Evolutionary conservation across 1,139 yeast species (phyloP), one percentile per base, ranked within the genome.

Genomic region (Sugiyamaella novakii): DNA sequence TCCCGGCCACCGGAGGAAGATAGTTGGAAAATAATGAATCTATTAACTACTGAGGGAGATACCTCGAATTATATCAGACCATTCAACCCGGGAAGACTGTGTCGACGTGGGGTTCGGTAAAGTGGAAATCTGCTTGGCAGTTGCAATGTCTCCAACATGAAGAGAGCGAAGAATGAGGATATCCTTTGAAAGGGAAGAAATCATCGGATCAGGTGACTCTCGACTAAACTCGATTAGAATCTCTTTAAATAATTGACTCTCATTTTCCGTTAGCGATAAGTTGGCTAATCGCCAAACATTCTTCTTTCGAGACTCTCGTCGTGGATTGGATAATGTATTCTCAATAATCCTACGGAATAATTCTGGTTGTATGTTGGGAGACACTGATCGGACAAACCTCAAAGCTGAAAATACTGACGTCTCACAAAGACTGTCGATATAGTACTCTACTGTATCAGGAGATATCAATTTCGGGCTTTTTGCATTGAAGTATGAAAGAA

Each of bases 211-310:
- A 22, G 49, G 43, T 7, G 48, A 37, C 28, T 47, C 43, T 6
- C 38, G 29, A 42, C 54, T 46, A 17, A 58, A 39, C 2, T 52
- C 54, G 22, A 46, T 17, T 25, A 61, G 46, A 17, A 53, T 49
- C 8, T 47, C 41, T 22, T 58, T 55, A n/a, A 61, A 43, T 22
- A 47, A 19, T 4, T 25, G 38, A 3, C 54, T 45, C 36, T 61
- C 65, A 4, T 42, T 21, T n/a, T 45, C 46, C 2, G 55, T 52
- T 2, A 60, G 43, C 1, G 63, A 61, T 30, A 58, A 39, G 41
- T 57, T 60, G 5, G 62, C 59, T 33, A 61, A 47, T 12, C 64
- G 49, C 59, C 59, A 59, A 14, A 55, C 19, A 43, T 54, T 53
- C 39, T 46, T 44, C 40, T 49, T 50, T 2, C 49, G 47, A 1